Evolutionary conservation across 2,329 filamentous ascomycete species (phyloP).

Genomic region (Monosporascus sp.): DNA sequence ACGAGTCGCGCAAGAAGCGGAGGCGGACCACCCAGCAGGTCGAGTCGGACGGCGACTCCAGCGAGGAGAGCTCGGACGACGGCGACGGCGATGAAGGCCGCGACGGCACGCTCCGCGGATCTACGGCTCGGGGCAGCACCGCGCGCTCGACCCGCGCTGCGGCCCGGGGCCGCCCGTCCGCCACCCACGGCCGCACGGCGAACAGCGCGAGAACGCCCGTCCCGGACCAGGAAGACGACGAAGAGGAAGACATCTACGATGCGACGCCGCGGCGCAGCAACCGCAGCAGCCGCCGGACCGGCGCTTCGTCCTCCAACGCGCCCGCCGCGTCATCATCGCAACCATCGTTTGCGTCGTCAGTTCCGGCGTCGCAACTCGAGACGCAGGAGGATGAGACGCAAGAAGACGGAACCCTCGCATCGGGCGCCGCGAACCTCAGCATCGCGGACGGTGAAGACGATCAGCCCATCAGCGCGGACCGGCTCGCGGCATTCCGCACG

Average conservation of each 20-base stretch:
- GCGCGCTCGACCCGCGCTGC: slow-evolving; percentile 27
- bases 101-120: slow-evolving; percentile 20
- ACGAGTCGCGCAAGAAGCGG: slow-evolving; percentile 77
- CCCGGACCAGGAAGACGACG: slow-evolving; percentile 36
- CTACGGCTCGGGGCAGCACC: slow-evolving; percentile 35
- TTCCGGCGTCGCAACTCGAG: slow-evolving; percentile 66
- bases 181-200: slow-evolving; percentile 20
- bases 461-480: slow-evolving; percentile 50
- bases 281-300: slow-evolving; percentile 20
- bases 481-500: slow-evolving; percentile 71
- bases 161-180: slow-evolving; percentile 17
- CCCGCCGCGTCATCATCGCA: slow-evolving; percentile 29
- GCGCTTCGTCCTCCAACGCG: slow-evolving; percentile 30
- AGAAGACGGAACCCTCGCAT: slow-evolving; percentile 32
- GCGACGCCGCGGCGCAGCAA: slow-evolving; percentile 38
- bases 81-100: slow-evolving; percentile 54
- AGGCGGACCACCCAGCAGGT: slow-evolving; percentile 62
- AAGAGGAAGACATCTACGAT: slow-evolving; percentile 44
- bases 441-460: slow-evolving; percentile 17
- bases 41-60: slow-evolving; percentile 49
- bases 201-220: slow-evolving; percentile 24
- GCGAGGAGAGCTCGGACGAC: slow-evolving; percentile 55
- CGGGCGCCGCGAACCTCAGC: slow-evolving; percentile 31
- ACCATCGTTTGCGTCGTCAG: slow-evolving; percentile 73
- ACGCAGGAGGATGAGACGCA: slow-evolving; percentile 38